Evolutionary conservation across 306 rosid genomes (phyloP).

Genomic region (Leucaena leucocephala): DNA sequence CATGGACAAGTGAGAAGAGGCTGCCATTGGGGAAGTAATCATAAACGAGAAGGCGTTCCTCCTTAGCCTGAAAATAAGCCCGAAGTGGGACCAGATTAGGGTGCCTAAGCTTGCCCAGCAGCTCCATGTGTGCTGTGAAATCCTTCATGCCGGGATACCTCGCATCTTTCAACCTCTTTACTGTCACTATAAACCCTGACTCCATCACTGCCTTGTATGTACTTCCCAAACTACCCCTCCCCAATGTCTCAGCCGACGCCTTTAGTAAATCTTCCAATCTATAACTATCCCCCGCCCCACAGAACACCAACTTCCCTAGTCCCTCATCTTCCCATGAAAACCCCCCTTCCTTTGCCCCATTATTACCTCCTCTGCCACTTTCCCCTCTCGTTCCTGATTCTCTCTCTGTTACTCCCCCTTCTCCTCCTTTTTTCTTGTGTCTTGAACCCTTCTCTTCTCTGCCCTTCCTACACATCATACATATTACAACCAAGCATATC

Average conservation of each 20-base stretch:
- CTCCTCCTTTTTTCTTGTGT: constrained; percentile 43
- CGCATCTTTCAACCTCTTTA: constrained; percentile 83
- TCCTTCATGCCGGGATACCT: constrained; percentile 72
- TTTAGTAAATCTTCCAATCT: constrained; percentile 79
- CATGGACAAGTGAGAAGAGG: constrained; percentile 93
- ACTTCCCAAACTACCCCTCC: constrained; percentile 89
- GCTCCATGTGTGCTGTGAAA: constrained; percentile 64
- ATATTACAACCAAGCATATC: constrained; percentile 36
- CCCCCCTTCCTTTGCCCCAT: constrained; percentile 55
- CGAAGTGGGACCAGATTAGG: constrained; percentile 88
- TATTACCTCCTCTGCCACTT: constrained; percentile 53
- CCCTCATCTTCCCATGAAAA: constrained; percentile 96
- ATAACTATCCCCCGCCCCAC: constrained; percentile 93
- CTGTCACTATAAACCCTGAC: constrained; percentile 88
- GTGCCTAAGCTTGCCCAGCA: constrained; percentile 76
- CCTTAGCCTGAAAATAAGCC: constrained; percentile 96
- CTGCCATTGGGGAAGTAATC: constrained; percentile 98
- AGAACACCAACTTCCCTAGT: constrained; percentile 91
- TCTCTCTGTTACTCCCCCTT: neutral
- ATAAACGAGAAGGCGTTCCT: constrained; percentile 85
- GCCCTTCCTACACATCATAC: constrained; percentile 44
- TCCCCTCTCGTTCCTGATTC: neutral
- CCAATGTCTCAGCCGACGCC: constrained; percentile 93
- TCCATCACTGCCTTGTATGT: constrained; percentile 98
- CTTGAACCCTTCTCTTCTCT: constrained; percentile 34